These are phyloP conservation scores for Cryptosporidium baileyi DNA, from an alignment of 169 alveolate genomes.

Conservation along the genomic window DNA sequence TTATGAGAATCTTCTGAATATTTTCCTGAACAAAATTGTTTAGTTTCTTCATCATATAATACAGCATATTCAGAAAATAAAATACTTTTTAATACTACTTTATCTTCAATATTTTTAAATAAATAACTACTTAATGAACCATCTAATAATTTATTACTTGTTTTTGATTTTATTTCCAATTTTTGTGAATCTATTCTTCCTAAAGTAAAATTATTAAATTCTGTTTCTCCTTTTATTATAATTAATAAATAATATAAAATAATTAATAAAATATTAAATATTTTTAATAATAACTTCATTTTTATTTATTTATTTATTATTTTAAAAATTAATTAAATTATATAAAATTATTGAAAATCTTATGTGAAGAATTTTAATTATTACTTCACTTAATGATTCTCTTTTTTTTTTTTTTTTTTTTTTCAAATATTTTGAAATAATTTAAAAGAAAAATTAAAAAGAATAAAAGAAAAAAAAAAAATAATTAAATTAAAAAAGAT, in stretches of 20 bases:
- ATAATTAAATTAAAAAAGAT: no score
- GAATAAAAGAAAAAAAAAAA: no score
- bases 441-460: no score
- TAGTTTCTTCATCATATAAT: background rate
- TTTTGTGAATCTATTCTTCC: slow-evolving; percentile 55
- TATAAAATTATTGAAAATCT: no score
- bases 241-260: background rate
- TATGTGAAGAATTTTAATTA: no score
- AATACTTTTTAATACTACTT: slow-evolving; percentile 1
- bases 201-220: background rate
- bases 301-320: background rate
- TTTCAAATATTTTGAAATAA: no score
- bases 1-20: slow-evolving; percentile 5
- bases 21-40: slow-evolving; percentile 56
- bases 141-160: background rate
- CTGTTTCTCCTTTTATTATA: background rate
- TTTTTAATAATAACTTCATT: background rate
- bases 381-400: no score
- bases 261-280: background rate
- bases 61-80: slow-evolving; percentile 34
- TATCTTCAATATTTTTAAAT: slow-evolving; percentile 5
- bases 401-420: no score
- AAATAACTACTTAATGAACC: slow-evolving; percentile 30
- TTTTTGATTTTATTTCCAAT: slow-evolving; percentile 8
- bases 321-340: background rate